phyloP scores from a whole-genome alignment of 306 rosid species.

The Macrotyloma uniflorum region DNA sequence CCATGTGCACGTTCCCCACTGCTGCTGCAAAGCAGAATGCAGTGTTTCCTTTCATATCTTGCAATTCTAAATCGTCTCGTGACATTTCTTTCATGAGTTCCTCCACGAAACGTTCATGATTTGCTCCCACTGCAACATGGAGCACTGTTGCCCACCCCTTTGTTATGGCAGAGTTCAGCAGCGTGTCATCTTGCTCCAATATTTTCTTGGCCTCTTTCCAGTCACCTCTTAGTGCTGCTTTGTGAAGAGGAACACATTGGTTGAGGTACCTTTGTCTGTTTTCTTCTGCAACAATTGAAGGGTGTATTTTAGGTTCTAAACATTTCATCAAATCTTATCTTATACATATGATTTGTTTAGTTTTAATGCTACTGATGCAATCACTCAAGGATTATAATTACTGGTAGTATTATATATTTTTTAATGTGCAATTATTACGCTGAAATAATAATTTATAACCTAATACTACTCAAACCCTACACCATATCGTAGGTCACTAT shows the following conservation, averaged over 20 bases:
- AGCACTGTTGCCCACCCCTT: slow-evolving; percentile 47
- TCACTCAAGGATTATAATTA: not conserved
- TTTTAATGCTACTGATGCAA: not conserved
- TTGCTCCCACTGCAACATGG: slow-evolving; percentile 48
- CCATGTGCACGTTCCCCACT: slow-evolving; percentile 37
- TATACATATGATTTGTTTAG: not conserved
- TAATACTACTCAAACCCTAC: too few species aligned
- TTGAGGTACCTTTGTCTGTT: slow-evolving; percentile 21
- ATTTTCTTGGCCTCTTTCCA: slow-evolving; percentile 44
- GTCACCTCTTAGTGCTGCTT: slow-evolving; percentile 49
- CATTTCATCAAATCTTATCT: not conserved
- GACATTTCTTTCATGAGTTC: slow-evolving; percentile 33
- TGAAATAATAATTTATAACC: too few species aligned
- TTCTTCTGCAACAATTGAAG: slow-evolving; percentile 34
- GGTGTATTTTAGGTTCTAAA: not conserved
- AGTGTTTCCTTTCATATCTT: slow-evolving; percentile 31
- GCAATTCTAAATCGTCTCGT: slow-evolving; percentile 15
- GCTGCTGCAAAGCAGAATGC: slow-evolving; percentile 52
- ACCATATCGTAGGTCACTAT: too few species aligned
- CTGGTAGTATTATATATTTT: not conserved
- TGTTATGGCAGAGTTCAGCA: slow-evolving; percentile 37
- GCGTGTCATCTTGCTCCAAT: not conserved
- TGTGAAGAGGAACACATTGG: slow-evolving; percentile 48
- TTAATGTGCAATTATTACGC: too few species aligned
- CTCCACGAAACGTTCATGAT: slow-evolving; percentile 40